A percentile compares a stretch with the other conserved stretches of the same genome.
phyloP scores from a whole-genome alignment of 352 stramenopile genomes.

The Achlya hypogyna region DNA sequence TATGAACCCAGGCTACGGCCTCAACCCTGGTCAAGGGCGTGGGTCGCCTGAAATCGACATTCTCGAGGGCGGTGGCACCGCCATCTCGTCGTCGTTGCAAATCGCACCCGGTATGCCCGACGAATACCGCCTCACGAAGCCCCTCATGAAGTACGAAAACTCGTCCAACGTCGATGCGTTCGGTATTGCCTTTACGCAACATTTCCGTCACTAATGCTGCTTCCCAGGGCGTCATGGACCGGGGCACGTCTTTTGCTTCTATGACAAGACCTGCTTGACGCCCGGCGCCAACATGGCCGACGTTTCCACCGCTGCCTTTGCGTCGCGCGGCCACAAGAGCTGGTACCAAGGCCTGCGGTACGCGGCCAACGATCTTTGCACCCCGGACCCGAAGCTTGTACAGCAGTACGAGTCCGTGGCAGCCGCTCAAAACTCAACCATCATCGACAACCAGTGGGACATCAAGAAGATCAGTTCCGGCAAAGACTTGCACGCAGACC shows the following conservation, averaged over 20 bases:
- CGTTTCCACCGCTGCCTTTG: slow-evolving; percentile 37
- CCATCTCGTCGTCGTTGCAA: slow-evolving; percentile 75
- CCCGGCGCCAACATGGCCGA: slow-evolving; percentile 46
- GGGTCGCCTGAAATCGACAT: slow-evolving; percentile 89
- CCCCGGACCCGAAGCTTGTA: slow-evolving; percentile 21
- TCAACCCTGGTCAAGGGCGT: slow-evolving; percentile 54
- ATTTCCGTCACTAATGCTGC: too few species aligned
- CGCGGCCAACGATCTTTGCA: slow-evolving; percentile 38
- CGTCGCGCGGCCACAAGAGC: slow-evolving; percentile 33
- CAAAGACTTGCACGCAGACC: slow-evolving; percentile 30
- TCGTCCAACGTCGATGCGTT: background rate
- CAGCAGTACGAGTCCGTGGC: slow-evolving; percentile 24
- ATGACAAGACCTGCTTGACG: slow-evolving; percentile 30
- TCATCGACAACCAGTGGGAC: background rate
- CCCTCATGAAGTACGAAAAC: background rate
- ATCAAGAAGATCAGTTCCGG: background rate
- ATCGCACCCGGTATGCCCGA: slow-evolving; percentile 37
- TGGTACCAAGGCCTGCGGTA: slow-evolving; percentile 54
- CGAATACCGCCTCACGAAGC: slow-evolving; percentile 20
- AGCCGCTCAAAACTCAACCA: background rate
- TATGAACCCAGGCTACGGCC: slow-evolving; percentile 68
- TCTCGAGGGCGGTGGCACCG: slow-evolving; percentile 53
- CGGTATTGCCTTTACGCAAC: too few species aligned
- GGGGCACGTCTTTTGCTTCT: too few species aligned
- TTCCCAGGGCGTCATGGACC: too few species aligned